phyloP scores from a whole-genome alignment of 164 flowering plant genomes.

The Taxillus chinensis region DNA sequence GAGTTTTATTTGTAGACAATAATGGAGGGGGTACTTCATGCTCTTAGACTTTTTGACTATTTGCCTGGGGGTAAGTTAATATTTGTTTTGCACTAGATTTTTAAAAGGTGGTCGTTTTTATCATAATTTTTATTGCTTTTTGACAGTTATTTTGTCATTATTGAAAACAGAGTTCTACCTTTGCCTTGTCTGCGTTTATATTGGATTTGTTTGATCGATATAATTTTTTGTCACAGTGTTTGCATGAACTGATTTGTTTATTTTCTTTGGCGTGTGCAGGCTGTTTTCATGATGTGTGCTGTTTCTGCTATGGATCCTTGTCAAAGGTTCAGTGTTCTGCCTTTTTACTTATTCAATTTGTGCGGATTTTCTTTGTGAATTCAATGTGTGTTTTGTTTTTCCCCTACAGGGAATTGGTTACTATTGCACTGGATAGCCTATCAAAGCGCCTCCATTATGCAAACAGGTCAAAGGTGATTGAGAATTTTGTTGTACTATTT shows the following conservation, averaged over 20 bases:
- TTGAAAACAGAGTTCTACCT: too few species aligned
- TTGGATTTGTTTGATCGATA: too few species aligned
- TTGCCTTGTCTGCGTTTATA: too few species aligned
- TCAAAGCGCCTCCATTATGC: constrained; percentile 50
- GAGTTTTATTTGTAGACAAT: too few species aligned
- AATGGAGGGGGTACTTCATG: too few species aligned
- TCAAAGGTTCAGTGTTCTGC: constrained; percentile 42
- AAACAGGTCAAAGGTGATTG: constrained; percentile 52
- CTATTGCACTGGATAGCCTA: constrained; percentile 53
- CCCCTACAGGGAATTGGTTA: constrained; percentile 52
- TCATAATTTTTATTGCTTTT: too few species aligned
- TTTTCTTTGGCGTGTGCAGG: constrained; percentile 34
- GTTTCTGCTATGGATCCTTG: constrained; percentile 71
- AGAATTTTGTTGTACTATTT: not conserved
- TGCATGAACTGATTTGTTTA: too few species aligned
- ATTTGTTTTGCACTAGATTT: too few species aligned
- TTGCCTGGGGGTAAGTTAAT: too few species aligned
- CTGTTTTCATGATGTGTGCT: constrained; percentile 72
- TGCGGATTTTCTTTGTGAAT: not conserved
- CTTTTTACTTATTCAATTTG: not conserved
- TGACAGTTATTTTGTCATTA: not conserved
- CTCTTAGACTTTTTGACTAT: too few species aligned
- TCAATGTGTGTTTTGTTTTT: constrained; percentile 1
- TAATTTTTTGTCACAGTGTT: too few species aligned
- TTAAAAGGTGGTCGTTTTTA: too few species aligned